Percentiles rank a stretch among this genome's conserved stretches.
Evolutionary conservation across 192 early-diverging fungal genomes (phyloP).

Genomic region (Coemansia sp.): DNA sequence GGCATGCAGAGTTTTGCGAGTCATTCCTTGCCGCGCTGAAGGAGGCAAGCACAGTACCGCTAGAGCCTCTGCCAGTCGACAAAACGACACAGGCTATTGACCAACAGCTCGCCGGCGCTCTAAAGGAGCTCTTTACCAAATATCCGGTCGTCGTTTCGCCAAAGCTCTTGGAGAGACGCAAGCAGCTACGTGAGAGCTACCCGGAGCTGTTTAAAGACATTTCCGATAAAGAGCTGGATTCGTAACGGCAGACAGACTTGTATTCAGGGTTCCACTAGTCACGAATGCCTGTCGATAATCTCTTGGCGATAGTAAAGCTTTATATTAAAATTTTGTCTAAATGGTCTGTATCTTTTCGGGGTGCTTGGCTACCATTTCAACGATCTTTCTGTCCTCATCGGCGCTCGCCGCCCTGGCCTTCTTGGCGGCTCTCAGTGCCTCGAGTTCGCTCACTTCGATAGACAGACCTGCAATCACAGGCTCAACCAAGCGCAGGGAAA

Average conservation of each 20-base stretch:
- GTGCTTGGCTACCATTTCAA: slow-evolving; percentile 40
- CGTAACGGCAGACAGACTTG: background rate
- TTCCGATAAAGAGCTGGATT: slow-evolving; percentile 26
- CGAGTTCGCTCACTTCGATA: slow-evolving; percentile 22
- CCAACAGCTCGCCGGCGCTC: slow-evolving; percentile 9
- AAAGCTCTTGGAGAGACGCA: slow-evolving; percentile 25
- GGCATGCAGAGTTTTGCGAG: slow-evolving; percentile 20
- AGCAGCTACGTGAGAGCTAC: slow-evolving; percentile 20
- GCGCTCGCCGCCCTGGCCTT: background rate
- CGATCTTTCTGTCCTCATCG: slow-evolving; percentile 24
- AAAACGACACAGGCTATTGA: slow-evolving; percentile 7
- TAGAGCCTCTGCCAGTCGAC: background rate
- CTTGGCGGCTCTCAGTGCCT: slow-evolving; percentile 17
- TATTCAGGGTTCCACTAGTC: too few species aligned
- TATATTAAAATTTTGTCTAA: background rate
- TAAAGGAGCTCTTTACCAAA: slow-evolving; percentile 17
- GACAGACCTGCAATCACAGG: slow-evolving; percentile 31
- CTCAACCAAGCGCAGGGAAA: slow-evolving; percentile 34
- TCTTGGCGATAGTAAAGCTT: background rate
- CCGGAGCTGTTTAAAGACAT: slow-evolving; percentile 36
- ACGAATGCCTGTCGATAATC: too few species aligned
- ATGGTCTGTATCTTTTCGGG: slow-evolving; percentile 37
- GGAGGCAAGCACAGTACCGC: background rate
- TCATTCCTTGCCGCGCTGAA: slow-evolving; percentile 13
- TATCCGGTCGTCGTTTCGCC: slow-evolving; percentile 21